These are phyloP conservation scores for Arthrobotrys musiformis DNA, from an alignment of 2,329 filamentous ascomycete species.

Conservation along the genomic window DNA sequence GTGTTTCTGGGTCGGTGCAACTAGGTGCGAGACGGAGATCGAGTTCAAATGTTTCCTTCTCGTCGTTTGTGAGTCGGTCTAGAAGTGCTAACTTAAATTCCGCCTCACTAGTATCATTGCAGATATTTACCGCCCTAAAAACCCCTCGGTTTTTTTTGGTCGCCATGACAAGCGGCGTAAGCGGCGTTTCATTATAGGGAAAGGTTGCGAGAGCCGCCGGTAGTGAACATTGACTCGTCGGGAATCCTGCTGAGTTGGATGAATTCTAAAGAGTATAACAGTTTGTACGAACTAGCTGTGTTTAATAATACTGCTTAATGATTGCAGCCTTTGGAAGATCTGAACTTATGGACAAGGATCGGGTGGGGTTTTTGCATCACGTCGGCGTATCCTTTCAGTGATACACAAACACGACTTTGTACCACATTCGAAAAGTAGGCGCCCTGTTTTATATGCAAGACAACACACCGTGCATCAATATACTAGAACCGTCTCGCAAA, in stretches of 20 bases:
- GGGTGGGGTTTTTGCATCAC: neutral
- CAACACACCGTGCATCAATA: no score
- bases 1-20: neutral
- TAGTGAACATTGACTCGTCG: neutral
- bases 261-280: neutral
- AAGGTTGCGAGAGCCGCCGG: neutral
- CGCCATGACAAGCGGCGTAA: neutral
- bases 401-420: no score
- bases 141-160: conserved; percentile 11
- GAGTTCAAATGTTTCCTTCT: neutral
- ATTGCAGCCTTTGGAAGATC: neutral
- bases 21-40: conserved; percentile 16
- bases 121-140: conserved; percentile 12
- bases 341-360: neutral
- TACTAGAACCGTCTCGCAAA: no score
- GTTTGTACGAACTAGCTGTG: neutral
- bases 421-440: neutral
- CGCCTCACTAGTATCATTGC: neutral
- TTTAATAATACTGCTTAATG: neutral
- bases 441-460: neutral
- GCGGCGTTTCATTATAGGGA: neutral
- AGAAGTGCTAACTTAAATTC: conserved; percentile 1
- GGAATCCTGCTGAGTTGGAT: neutral
- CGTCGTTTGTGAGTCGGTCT: neutral
- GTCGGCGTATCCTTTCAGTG: no score